phyloP scores from a whole-genome alignment of 2,329 filamentous ascomycete species.

The Phyllosticta citrichinensis region DNA sequence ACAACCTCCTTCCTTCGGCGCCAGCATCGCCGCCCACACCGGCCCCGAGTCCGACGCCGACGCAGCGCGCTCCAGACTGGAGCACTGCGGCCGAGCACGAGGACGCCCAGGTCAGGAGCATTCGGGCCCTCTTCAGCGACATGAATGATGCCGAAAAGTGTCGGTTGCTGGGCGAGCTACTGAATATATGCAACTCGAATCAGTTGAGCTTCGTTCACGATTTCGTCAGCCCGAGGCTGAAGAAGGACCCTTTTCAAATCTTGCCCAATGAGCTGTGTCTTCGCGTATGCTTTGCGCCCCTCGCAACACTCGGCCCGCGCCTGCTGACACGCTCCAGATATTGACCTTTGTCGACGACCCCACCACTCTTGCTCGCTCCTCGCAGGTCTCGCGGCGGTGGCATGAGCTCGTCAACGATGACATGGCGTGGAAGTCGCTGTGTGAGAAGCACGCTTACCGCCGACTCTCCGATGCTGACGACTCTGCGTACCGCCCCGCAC shows the following conservation, averaged over 20 bases:
- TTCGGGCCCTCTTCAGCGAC: constrained; percentile 69
- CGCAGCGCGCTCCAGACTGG: constrained; percentile 59
- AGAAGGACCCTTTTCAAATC: constrained; percentile 90
- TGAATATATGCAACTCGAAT: constrained; percentile 91
- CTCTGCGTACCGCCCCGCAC: constrained; percentile 8
- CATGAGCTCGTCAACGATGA: constrained; percentile 88
- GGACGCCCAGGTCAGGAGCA: constrained; percentile 69
- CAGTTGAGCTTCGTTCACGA: constrained; percentile 93
- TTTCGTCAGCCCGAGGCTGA: constrained; percentile 85
- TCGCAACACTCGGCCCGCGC: not conserved
- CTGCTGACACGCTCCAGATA: constrained; percentile 47
- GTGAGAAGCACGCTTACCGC: constrained; percentile 87
- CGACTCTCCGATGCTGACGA: constrained; percentile 35
- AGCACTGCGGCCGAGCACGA: constrained; percentile 69
- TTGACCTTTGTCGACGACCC: constrained; percentile 96
- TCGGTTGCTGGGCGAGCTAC: constrained; percentile 71
- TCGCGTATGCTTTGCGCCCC: constrained; percentile 48
- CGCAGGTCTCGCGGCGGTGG: constrained; percentile 94
- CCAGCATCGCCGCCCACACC: constrained; percentile 59
- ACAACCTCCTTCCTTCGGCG: constrained; percentile 53
- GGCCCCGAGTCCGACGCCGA: constrained; percentile 55
- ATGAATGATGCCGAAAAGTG: constrained; percentile 68
- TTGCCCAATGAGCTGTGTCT: constrained; percentile 90
- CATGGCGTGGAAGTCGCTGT: constrained; percentile 96
- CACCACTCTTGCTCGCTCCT: constrained; percentile 82